These are phyloP conservation scores for Ustilago hordei DNA, from an alignment of 1,284 basidiomycete species.

Conservation along the genomic window DNA sequence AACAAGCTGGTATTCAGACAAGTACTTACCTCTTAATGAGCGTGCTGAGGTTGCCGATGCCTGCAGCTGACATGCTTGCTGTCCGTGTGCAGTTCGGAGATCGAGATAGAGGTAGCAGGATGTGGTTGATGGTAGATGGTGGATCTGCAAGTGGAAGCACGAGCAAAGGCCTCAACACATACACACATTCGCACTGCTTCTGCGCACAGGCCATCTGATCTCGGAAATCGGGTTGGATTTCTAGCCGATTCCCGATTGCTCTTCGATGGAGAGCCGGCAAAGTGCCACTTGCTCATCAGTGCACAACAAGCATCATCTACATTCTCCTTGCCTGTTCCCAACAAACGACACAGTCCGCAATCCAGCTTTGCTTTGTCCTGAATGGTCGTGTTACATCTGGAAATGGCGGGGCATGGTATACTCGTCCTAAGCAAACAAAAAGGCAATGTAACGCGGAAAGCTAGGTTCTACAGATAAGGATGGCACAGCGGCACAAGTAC, in stretches of 20 bases:
- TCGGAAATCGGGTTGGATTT: neutral
- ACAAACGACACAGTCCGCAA: too few relatives aligned
- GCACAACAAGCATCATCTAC: neutral
- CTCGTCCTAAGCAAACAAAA: slow-evolving; percentile 10
- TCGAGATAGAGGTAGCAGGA: slow-evolving; percentile 3
- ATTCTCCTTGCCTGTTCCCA: neutral
- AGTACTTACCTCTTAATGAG: slow-evolving; percentile 65
- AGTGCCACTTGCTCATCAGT: neutral
- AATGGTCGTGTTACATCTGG: neutral
- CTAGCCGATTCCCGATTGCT: neutral
- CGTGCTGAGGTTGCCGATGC: slow-evolving; percentile 65
- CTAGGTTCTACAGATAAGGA: slow-evolving; percentile 6
- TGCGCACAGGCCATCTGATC: slow-evolving; percentile 18
- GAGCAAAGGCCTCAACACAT: slow-evolving; percentile 5
- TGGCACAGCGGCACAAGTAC: slow-evolving; percentile 25
- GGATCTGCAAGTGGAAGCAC: slow-evolving; percentile 8
- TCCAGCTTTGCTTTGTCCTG: neutral
- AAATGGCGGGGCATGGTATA: slow-evolving; percentile 16
- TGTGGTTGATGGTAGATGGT: slow-evolving; percentile 5
- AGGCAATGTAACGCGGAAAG: slow-evolving; percentile 3
- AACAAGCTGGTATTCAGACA: too few relatives aligned
- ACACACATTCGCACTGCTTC: slow-evolving; percentile 7
- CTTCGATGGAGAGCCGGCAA: slow-evolving; percentile 4
- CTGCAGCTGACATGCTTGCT: slow-evolving; percentile 53
- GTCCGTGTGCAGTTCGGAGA: neutral